Conservation (phyloP, 1,139 yeast species). For the Barnettozyma hawaiiensis region DNA sequence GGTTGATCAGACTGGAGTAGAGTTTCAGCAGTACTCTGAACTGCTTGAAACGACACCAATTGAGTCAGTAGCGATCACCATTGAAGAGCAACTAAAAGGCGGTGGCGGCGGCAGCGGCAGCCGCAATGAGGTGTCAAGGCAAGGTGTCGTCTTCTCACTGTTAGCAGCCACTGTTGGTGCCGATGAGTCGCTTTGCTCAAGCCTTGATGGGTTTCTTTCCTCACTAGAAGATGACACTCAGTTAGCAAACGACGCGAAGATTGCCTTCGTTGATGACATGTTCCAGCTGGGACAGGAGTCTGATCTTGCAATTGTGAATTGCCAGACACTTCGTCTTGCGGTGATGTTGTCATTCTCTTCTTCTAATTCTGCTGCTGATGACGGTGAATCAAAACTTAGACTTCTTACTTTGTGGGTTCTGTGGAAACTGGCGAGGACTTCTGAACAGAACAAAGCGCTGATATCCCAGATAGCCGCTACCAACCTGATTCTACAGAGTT, state of each 20-base stretch:
- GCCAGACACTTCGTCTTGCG: background rate
- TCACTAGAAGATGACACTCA: background rate
- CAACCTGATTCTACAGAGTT: conserved; percentile 1
- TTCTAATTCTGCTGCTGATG: no score
- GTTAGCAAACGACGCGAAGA: background rate
- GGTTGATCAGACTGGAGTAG: background rate
- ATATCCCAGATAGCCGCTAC: conserved; percentile 3
- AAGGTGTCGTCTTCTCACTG: background rate
- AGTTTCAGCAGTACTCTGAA: background rate
- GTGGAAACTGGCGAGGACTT: conserved; percentile 5
- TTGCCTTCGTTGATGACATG: conserved; percentile 1
- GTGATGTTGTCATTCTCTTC: background rate
- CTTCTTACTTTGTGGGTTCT: conserved; percentile 3
- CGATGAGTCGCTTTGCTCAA: background rate
- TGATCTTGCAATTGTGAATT: background rate
- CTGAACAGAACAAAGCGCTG: conserved; percentile 6
- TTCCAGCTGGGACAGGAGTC: conserved; percentile 2
- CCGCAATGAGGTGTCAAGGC: conserved; percentile 5
- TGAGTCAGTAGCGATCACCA: background rate
- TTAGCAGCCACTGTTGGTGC: background rate
- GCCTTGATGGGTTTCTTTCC: background rate
- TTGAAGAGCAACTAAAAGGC: background rate
- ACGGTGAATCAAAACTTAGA: background rate
- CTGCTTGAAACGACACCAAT: conserved; percentile 1
- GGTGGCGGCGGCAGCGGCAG: no score